Evolutionary conservation across 352 stramenopile genomes (phyloP).

Genomic region (Globisporangium yorkense): DNA sequence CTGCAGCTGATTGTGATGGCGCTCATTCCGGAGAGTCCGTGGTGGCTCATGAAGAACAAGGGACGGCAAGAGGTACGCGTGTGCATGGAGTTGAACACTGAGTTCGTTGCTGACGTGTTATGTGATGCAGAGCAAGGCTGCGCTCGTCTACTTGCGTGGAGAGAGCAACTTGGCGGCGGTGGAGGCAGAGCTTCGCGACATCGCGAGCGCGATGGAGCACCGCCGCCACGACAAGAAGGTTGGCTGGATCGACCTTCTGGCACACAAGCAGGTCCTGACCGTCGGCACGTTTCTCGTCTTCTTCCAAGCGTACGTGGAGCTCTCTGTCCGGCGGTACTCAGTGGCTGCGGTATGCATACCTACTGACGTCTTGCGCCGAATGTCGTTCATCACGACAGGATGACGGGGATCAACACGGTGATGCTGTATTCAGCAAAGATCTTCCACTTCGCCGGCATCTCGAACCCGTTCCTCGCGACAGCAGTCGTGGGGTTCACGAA

Average conservation of each 20-base stretch:
- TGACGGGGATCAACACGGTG: constrained; percentile 91
- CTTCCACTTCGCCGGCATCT: constrained; percentile 86
- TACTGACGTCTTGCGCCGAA: too few species aligned
- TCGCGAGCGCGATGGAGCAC: constrained; percentile 58
- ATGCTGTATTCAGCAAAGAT: constrained; percentile 91
- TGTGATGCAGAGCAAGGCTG: constrained; percentile 16
- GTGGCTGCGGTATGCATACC: too few species aligned
- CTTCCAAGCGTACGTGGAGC: constrained; percentile 57
- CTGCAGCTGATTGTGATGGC: constrained; percentile 48
- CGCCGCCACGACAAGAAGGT: constrained; percentile 32
- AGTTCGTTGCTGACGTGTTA: not conserved
- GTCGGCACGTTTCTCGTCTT: constrained; percentile 68
- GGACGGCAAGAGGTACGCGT: constrained; percentile 30
- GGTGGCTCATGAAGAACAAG: constrained; percentile 82
- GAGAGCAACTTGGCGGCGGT: constrained; percentile 26
- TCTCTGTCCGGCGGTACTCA: not conserved
- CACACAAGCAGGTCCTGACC: constrained; percentile 50
- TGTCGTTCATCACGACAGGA: constrained; percentile 18
- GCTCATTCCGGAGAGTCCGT: constrained; percentile 83
- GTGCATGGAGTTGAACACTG: not conserved
- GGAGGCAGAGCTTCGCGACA: constrained; percentile 57
- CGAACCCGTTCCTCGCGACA: constrained; percentile 80
- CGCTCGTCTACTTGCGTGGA: constrained; percentile 38
- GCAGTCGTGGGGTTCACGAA: constrained; percentile 69
- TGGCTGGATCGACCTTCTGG: constrained; percentile 46